A percentile compares a stretch with the other conserved stretches of the same genome.
These are phyloP conservation scores for Erysimum cheiranthoides DNA, from an alignment of 345 rosid genomes.

Conservation along the genomic window DNA sequence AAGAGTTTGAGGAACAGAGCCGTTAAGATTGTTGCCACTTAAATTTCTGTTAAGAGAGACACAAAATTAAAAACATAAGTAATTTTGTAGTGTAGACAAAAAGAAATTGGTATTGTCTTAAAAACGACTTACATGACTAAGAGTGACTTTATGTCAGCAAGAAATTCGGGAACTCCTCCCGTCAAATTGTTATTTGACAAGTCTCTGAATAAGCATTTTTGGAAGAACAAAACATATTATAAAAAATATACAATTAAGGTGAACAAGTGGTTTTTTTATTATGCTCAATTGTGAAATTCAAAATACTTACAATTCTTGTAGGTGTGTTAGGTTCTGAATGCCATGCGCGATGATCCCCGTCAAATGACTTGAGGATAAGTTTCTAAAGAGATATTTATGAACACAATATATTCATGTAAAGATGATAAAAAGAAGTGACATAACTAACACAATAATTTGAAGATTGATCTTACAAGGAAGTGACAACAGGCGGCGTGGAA, in stretches of 20 bases:
- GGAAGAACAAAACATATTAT: slow-evolving; percentile 1
- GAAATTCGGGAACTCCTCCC: slow-evolving; percentile 53
- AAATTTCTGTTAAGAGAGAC: slow-evolving; percentile 48
- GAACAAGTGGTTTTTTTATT: background rate
- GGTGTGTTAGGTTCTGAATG: slow-evolving; percentile 40
- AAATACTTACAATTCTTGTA: slow-evolving; percentile 52
- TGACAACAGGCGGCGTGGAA: slow-evolving; percentile 42
- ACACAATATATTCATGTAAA: background rate
- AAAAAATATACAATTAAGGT: background rate
- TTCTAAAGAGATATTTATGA: slow-evolving; percentile 31
- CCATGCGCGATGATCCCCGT: slow-evolving; percentile 42
- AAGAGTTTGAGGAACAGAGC: slow-evolving; percentile 50
- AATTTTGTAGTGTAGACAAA: background rate
- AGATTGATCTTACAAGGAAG: slow-evolving; percentile 48
- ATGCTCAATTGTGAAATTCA: background rate
- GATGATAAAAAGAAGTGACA: background rate
- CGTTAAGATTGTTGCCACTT: slow-evolving; percentile 51
- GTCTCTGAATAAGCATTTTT: slow-evolving; percentile 47
- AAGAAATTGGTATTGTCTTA: too few relatives aligned
- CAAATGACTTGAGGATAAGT: slow-evolving; percentile 53
- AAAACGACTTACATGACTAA: slow-evolving; percentile 49
- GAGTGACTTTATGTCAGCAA: slow-evolving; percentile 46
- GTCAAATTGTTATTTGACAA: slow-evolving; percentile 56
- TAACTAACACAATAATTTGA: background rate
- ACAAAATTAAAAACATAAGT: slow-evolving; percentile 1